A percentile compares a stretch with the other conserved stretches of the same genome.
Evolutionary conservation across 1,284 basidiomycete genomes (phyloP).

Genomic region (Ganoderma boninense): DNA sequence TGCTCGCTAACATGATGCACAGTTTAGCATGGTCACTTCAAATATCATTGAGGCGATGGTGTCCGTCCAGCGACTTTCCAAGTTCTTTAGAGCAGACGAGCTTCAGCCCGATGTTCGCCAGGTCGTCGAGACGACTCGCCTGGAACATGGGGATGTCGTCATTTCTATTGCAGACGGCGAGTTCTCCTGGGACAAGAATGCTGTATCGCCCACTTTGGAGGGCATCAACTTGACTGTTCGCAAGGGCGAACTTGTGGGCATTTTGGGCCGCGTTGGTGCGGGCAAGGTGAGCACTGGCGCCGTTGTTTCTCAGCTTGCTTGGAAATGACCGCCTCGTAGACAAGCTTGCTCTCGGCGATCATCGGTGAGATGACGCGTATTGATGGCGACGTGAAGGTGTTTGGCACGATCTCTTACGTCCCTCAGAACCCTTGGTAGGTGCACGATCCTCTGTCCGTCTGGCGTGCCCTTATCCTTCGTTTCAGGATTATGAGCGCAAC

Average conservation of each 20-base stretch:
- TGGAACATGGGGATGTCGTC: conserved; percentile 73
- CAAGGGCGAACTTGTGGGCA: conserved; percentile 89
- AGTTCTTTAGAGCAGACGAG: conserved; percentile 84
- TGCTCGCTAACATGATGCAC: neutral
- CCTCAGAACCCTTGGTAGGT: conserved; percentile 88
- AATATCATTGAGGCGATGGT: conserved; percentile 89
- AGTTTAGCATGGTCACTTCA: conserved; percentile 78
- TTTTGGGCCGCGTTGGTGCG: conserved; percentile 92
- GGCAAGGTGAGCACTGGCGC: conserved; percentile 74
- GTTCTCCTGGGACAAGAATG: conserved; percentile 78
- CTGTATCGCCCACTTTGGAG: conserved; percentile 72
- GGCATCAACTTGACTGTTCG: conserved; percentile 79
- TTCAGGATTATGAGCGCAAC: conserved; percentile 83
- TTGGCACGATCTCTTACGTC: conserved; percentile 88
- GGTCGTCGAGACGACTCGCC: conserved; percentile 51
- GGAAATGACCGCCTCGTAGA: conserved; percentile 46
- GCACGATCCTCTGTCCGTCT: neutral
- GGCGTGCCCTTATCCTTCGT: neutral
- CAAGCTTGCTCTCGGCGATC: conserved; percentile 77
- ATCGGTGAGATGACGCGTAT: conserved; percentile 89
- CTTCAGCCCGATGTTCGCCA: conserved; percentile 80
- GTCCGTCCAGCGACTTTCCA: conserved; percentile 82
- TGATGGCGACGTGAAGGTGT: conserved; percentile 77
- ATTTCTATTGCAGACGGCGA: conserved; percentile 78
- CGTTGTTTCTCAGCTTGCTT: conserved; percentile 7